Evolutionary conservation across 345 rosid genomes (phyloP), one percentile per base, ranked within the genome.

Genomic region (Xanthoceras sorbifolium): DNA sequence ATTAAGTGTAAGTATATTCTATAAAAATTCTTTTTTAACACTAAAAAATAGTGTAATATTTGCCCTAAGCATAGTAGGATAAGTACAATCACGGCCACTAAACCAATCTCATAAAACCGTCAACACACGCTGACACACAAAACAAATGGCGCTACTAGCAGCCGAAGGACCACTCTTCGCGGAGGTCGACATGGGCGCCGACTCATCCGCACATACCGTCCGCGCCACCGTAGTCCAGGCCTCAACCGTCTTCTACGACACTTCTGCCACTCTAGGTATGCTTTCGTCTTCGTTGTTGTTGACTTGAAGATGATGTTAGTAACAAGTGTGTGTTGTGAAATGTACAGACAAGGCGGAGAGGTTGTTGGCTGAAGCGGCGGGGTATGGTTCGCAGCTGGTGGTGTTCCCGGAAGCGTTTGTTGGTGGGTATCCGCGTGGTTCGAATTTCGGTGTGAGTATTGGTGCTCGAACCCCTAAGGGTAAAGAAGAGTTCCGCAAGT

Each of bases 221-320:
- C 90, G 99, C n/a, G 96, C 94, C 60, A 93, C 99, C 54, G 97
- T 95, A 60, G 94, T 95, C 79, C 98, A 93, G 79, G 97, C 99
- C 57, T 89, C 97, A 82, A 93, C 98, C 59, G 73, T 93, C 80
- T 91, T 91, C 89, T 92, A 93, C 82, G 98, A 92, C 75, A 93
- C 96, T 1, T 88, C 97, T 62, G 94, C 98, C 78, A 95, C 99
- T 10, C 86, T 93, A 26, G 97, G 97, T 93, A 81, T 40, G 29
- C 40, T 29, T 36, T 11, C 11, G 57, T 50, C 18, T 31, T 11
- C 46, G 46, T 3, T 42, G 46, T 42, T 42, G 46, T 42, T 14
- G 26, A 57, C 28, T 20, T 57, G 22, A 20, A 55, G 8, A 20
- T 6, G 26, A 48, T 55, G 3, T 55, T 50, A 50, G 55, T 50